phyloP scores from a whole-genome alignment of 805 yeast species.

The Saturnispora halmiae region DNA sequence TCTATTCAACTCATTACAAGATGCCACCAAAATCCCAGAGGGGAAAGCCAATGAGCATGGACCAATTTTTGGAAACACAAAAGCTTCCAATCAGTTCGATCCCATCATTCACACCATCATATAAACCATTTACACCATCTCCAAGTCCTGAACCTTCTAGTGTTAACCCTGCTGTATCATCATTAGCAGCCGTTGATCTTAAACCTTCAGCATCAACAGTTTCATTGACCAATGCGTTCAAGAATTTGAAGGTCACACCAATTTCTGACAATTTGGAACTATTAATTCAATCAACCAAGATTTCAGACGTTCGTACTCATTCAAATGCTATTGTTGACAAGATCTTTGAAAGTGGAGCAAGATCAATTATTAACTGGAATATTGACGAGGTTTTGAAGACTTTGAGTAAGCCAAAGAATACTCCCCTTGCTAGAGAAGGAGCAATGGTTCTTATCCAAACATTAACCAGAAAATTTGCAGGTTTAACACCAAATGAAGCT shows the following conservation, averaged over 20 bases:
- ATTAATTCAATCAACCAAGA: constrained; percentile 41
- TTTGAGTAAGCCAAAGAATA: constrained; percentile 63
- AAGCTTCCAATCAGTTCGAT: not conserved
- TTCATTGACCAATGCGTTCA: constrained; percentile 60
- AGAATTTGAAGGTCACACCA: constrained; percentile 57
- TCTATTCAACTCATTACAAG: not conserved
- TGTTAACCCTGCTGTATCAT: too few relatives aligned
- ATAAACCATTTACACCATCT: too few relatives aligned
- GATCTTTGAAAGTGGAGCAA: constrained; percentile 37
- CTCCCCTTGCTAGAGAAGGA: constrained; percentile 69
- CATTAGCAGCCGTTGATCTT: constrained; percentile 2
- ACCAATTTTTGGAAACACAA: not conserved
- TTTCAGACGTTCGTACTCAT: constrained; percentile 47
- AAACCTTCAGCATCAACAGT: constrained; percentile 40
- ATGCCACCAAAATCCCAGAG: not conserved
- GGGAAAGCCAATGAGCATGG: not conserved
- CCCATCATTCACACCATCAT: not conserved
- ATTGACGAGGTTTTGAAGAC: constrained; percentile 54
- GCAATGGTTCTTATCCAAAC: constrained; percentile 53
- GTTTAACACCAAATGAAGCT: constrained; percentile 66
- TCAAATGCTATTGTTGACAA: constrained; percentile 45
- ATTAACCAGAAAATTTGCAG: constrained; percentile 50
- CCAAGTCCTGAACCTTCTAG: not conserved
- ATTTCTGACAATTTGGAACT: constrained; percentile 47
- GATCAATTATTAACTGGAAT: constrained; percentile 54